Evolutionary conservation across 352 stramenopile species (phyloP).

Genomic region (Lagenidium giganteum): DNA sequence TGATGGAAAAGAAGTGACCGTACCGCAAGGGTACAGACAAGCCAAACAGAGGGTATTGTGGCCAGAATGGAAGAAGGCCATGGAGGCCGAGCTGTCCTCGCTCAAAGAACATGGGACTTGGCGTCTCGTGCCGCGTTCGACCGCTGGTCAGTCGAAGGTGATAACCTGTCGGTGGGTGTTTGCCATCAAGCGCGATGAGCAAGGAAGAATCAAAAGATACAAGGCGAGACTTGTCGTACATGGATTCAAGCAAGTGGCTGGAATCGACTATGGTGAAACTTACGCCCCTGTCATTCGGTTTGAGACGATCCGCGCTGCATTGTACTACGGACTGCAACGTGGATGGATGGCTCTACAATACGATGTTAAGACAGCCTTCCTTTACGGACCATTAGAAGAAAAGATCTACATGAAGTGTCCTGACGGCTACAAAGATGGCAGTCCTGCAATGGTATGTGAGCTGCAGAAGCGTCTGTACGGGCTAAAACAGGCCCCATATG

Average conservation of each 20-base stretch:
- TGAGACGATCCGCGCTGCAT: conserved; percentile 1
- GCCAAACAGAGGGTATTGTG: no score
- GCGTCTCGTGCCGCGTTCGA: no score
- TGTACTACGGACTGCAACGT: conserved; percentile 4
- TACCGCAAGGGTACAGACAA: no score
- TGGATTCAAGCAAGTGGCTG: conserved; percentile 7
- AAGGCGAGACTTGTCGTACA: conserved; percentile 7
- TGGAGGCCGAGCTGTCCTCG: no score
- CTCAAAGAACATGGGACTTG: no score
- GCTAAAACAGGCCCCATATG: conserved; percentile 5
- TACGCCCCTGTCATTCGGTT: conserved; percentile 8
- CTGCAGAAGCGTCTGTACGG: conserved; percentile 10
- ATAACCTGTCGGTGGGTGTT: conserved; percentile 4
- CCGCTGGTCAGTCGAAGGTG: no score
- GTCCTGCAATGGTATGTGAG: background rate
- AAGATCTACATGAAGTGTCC: conserved; percentile 9
- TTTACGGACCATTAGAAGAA: conserved; percentile 13
- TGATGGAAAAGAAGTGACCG: no score
- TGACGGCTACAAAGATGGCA: background rate
- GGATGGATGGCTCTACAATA: conserved; percentile 15
- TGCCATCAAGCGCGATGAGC: conserved; percentile 5
- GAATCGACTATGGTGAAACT: conserved; percentile 4
- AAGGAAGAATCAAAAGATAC: conserved; percentile 1
- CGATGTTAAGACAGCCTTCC: conserved; percentile 21
- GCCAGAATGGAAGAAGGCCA: no score